Evolutionary conservation across 306 rosid species (phyloP), one percentile per base, ranked within the genome.

Genomic region (Mimosa bimucronata): DNA sequence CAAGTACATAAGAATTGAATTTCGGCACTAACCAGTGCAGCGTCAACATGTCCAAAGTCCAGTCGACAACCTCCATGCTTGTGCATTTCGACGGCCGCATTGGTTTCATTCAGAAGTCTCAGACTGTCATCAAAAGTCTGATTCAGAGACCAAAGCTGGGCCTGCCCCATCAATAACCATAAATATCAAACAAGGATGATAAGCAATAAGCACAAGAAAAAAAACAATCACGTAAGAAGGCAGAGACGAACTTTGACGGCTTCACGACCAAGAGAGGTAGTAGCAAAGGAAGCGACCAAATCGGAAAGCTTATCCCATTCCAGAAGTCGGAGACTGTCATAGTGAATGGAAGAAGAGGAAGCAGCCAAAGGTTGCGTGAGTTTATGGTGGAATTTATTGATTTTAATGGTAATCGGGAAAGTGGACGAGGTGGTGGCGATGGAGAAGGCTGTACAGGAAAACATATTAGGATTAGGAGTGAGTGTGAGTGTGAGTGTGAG

Each of bases 281-380:
- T 81, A 29, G 98, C 92, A 58, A 95, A 92, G 83, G 92, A 84
- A 78, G 96, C 86, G 29, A 95, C 98, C 77, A 87, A 87, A n/a
- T 95, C 89, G 53, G 94, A 92, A 48, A 92, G 93, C 82, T 91
- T 90, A 83, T 91, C 97, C 98, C 98, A 95, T 82, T 92, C 93
- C 70, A 95, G 87, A 5, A 93, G 92, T 83, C 98, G 83, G 82
- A 91, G 94, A 31, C 91, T 91, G 69, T 92, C 92, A 23, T 77
- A 52, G 77, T 87, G 92, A 62, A 90, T 87, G 6, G 96, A 88
- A 46, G 90, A 80, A 80, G 75, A 28, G 29, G 84, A 75, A 16
- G 85, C 23, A 0, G 81, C 40, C 72, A 85, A 71, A 46, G 79
- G 68, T 79, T 70, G 86, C 23, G 31, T 50, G 46, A 74, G 83